These are phyloP conservation scores for Trichophyton simii DNA, from an alignment of 2,329 filamentous ascomycete genomes.

Conservation along the genomic window DNA sequence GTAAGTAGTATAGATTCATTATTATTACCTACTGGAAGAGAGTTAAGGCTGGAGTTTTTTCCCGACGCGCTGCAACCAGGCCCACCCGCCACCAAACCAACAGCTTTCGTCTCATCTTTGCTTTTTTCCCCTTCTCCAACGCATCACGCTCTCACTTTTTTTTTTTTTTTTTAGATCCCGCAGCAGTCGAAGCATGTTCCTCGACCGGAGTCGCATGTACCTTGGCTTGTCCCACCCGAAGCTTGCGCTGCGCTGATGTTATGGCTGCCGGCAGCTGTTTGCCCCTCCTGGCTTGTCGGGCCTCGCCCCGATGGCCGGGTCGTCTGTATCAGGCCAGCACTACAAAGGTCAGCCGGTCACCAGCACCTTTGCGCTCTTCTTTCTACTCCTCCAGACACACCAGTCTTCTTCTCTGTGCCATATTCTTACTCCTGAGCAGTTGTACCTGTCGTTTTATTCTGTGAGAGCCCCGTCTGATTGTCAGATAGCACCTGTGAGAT, in stretches of 20 bases:
- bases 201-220: background rate
- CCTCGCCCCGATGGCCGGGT: background rate
- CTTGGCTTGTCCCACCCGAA: constrained; percentile 2
- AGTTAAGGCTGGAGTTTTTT: background rate
- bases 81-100: background rate
- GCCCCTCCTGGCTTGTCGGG: constrained; percentile 1
- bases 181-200: background rate
- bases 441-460: background rate
- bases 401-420: background rate
- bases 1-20: background rate
- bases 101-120: background rate
- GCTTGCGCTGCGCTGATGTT: background rate
- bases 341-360: background rate
- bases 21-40: background rate
- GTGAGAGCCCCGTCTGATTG: background rate
- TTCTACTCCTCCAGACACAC: background rate
- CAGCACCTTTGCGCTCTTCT: background rate
- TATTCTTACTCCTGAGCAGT: background rate
- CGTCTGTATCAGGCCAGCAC: background rate
- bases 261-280: background rate
- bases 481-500: background rate
- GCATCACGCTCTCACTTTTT: background rate
- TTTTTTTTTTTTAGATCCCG: too few species aligned
- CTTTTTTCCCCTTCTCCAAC: background rate
- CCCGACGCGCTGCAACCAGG: background rate